Conservation (phyloP, 2,329 filamentous ascomycete species). For the Claviceps spartinae region DNA sequence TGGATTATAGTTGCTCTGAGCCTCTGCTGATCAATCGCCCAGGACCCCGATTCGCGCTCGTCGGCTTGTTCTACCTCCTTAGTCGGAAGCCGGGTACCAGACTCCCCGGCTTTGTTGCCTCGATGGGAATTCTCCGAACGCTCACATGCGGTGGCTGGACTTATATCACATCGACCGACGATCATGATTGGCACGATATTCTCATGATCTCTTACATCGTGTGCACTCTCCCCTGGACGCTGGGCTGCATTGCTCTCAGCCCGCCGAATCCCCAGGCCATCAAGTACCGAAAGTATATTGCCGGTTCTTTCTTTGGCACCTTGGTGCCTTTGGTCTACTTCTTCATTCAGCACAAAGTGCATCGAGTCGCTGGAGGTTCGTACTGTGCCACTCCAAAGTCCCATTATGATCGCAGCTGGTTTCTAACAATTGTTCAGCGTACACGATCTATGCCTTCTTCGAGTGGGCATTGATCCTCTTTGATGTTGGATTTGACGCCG, state of each 20-base stretch:
- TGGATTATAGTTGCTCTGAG: neutral
- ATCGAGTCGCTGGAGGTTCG: slow-evolving; percentile 83
- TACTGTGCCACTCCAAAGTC: slow-evolving; percentile 1
- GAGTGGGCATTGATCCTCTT: slow-evolving; percentile 93
- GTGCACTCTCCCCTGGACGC: slow-evolving; percentile 86
- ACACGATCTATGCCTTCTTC: slow-evolving; percentile 95
- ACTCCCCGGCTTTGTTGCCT: slow-evolving; percentile 69
- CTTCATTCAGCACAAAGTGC: slow-evolving; percentile 97
- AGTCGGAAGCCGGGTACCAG: slow-evolving; percentile 61
- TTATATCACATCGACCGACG: slow-evolving; percentile 94
- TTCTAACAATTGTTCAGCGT: slow-evolving; percentile 44
- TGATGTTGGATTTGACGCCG: slow-evolving; percentile 91
- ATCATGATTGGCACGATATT: slow-evolving; percentile 97
- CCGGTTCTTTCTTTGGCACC: slow-evolving; percentile 75
- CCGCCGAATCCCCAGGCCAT: slow-evolving; percentile 71
- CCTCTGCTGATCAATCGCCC: slow-evolving; percentile 1
- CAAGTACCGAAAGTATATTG: slow-evolving; percentile 79
- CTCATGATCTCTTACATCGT: slow-evolving; percentile 99
- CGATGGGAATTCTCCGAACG: slow-evolving; percentile 73
- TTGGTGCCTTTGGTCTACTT: slow-evolving; percentile 87
- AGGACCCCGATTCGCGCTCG: slow-evolving; percentile 84
- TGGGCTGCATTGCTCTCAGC: slow-evolving; percentile 78
- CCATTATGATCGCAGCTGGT: no score
- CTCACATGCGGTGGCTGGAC: slow-evolving; percentile 96
- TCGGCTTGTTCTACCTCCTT: slow-evolving; percentile 83